phyloP scores from a whole-genome alignment of 2,329 filamentous ascomycete species.

The Clarireedia paspali region DNA sequence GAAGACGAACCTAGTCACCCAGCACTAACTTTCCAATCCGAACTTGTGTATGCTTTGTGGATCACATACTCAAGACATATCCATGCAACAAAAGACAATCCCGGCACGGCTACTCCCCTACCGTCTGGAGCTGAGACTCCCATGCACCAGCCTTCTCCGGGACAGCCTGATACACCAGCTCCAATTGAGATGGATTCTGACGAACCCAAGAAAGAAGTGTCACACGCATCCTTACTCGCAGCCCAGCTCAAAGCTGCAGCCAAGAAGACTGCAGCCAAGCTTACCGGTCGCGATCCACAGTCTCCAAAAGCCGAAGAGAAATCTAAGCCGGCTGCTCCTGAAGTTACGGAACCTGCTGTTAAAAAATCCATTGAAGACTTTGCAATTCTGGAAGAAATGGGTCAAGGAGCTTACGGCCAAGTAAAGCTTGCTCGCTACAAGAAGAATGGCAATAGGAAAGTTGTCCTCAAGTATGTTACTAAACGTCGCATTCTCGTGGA shows the following conservation, averaged over 20 bases:
- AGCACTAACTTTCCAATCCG: slow-evolving; percentile 49
- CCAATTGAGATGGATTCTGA: slow-evolving; percentile 49
- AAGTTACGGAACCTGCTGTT: slow-evolving; percentile 32
- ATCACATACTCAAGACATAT: slow-evolving; percentile 93
- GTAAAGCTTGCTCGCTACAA: slow-evolving; percentile 91
- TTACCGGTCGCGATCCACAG: slow-evolving; percentile 37
- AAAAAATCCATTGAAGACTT: slow-evolving; percentile 91
- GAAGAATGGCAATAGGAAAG: slow-evolving; percentile 65
- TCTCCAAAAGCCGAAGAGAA: slow-evolving; percentile 25
- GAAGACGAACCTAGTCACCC: slow-evolving; percentile 32
- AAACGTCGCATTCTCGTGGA: slow-evolving; percentile 95
- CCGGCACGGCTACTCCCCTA: slow-evolving; percentile 56
- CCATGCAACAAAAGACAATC: slow-evolving; percentile 60
- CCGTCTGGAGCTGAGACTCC: slow-evolving; percentile 62
- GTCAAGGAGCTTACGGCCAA: slow-evolving; percentile 94
- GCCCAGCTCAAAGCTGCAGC: slow-evolving; percentile 51
- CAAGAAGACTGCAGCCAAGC: slow-evolving; percentile 44
- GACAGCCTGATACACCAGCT: slow-evolving; percentile 55
- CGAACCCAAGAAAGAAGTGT: slow-evolving; percentile 33
- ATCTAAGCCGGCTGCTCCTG: slow-evolving; percentile 28
- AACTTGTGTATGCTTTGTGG: slow-evolving; percentile 93
- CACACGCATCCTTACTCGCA: slow-evolving; percentile 42
- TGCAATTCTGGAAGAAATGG: slow-evolving; percentile 93
- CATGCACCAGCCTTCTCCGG: slow-evolving; percentile 70
- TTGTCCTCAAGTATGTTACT: slow-evolving; percentile 95